phyloP scores from a whole-genome alignment of 2,329 filamentous ascomycete species.

The Westerdykella aurantiaca region DNA sequence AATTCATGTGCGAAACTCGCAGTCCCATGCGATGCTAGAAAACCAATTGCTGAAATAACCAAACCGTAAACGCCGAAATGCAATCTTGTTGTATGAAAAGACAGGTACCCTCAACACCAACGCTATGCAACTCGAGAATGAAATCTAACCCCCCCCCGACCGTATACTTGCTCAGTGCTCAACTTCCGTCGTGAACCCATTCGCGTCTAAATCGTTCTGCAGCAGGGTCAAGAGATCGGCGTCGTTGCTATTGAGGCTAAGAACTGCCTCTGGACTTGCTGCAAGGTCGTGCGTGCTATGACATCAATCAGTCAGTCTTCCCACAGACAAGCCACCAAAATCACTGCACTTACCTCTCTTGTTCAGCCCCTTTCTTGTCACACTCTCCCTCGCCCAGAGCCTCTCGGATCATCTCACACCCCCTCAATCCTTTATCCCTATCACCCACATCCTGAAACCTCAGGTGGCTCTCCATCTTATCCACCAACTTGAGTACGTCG shows the following conservation, averaged over 20 bases:
- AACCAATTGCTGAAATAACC: no score
- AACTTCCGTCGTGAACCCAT: neutral
- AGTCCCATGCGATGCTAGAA: no score
- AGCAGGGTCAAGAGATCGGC: neutral
- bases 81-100: no score
- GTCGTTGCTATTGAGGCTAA: neutral
- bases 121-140: neutral
- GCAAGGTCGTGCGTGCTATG: neutral
- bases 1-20: no score
- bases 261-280: neutral
- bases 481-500: neutral
- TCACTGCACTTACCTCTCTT: neutral
- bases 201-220: neutral
- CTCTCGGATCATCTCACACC: constrained; percentile 16
- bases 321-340: neutral
- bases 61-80: no score
- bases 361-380: neutral
- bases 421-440: constrained; percentile 13
- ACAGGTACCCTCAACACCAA: neutral
- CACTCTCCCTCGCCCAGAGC: constrained; percentile 4
- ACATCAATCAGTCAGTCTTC: neutral
- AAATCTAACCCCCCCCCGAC: neutral
- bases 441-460: constrained; percentile 1
- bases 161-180: neutral
- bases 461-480: constrained; percentile 15